Conservation (phyloP, 345 rosid species). For the Lepidium africanum region DNA sequence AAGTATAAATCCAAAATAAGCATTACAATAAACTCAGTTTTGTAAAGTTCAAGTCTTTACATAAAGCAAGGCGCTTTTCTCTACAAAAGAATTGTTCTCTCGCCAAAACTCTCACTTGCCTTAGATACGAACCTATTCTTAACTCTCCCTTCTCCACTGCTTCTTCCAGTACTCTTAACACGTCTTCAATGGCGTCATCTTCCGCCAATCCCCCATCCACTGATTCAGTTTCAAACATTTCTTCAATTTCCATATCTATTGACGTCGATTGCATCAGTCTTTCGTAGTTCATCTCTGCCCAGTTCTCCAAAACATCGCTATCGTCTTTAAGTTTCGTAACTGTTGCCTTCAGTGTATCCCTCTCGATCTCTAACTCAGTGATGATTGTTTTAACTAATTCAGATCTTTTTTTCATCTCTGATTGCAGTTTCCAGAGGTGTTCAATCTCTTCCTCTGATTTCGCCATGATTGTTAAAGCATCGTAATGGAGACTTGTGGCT, state of each 20-base stretch:
- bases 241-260: conserved; percentile 7
- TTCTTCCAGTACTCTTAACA: conserved; percentile 42
- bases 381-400: background rate
- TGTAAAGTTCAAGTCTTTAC: background rate
- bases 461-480: conserved; percentile 22
- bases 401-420: conserved; percentile 28
- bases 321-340: conserved; percentile 13
- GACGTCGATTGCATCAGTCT: background rate
- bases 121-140: conserved; percentile 41
- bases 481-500: conserved; percentile 49
- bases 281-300: conserved; percentile 36
- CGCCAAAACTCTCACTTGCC: conserved; percentile 50
- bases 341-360: conserved; percentile 23
- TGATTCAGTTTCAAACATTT: conserved; percentile 28
- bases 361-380: conserved; percentile 36
- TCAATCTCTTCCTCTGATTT: conserved; percentile 35
- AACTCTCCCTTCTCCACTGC: conserved; percentile 36
- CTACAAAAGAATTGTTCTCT: conserved; percentile 56
- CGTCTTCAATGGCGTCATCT: conserved; percentile 53
- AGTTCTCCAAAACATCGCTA: conserved; percentile 28
- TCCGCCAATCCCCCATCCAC: conserved; percentile 33
- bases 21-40: background rate
- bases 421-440: conserved; percentile 29
- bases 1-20: background rate
- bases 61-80: background rate